A percentile compares a stretch with the other conserved stretches of the same genome.
Evolutionary conservation across 495 filamentous ascomycete genomes (phyloP).

Genomic region (Daldinia caldariorum): DNA sequence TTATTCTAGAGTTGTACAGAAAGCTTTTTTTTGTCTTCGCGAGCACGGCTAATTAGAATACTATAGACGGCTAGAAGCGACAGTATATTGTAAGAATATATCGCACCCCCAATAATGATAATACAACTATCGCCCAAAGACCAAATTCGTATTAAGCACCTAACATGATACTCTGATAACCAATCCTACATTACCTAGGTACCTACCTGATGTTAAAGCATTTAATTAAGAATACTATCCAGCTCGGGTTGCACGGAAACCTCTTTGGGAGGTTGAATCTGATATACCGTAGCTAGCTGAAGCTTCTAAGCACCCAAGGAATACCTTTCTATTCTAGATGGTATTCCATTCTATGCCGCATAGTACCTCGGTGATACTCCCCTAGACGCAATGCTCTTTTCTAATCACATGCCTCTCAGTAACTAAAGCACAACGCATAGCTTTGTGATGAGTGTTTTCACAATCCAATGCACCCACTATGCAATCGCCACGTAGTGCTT

Average conservation of each 20-base stretch:
- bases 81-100: not conserved
- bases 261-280: no score
- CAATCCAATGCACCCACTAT: conserved; percentile 32
- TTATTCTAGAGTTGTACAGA: not conserved
- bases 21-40: not conserved
- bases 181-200: no score
- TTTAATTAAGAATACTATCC: no score
- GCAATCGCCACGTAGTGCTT: conserved; percentile 43
- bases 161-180: no score
- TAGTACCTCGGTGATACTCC: not conserved
- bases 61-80: conserved; percentile 23
- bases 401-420: not conserved
- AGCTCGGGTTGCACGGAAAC: no score
- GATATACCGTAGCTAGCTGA: no score
- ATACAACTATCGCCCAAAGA: not conserved
- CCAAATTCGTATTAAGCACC: not conserved
- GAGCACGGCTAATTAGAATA: conserved; percentile 22
- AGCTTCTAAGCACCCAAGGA: no score
- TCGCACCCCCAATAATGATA: conserved; percentile 16
- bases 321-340: not conserved
- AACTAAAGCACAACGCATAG: not conserved
- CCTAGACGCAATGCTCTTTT: conserved; percentile 7
- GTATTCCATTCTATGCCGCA: not conserved
- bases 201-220: no score
- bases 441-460: not conserved